Conservation (phyloP, 2,329 filamentous ascomycete genomes). For the Penicillium sp. region DNA sequence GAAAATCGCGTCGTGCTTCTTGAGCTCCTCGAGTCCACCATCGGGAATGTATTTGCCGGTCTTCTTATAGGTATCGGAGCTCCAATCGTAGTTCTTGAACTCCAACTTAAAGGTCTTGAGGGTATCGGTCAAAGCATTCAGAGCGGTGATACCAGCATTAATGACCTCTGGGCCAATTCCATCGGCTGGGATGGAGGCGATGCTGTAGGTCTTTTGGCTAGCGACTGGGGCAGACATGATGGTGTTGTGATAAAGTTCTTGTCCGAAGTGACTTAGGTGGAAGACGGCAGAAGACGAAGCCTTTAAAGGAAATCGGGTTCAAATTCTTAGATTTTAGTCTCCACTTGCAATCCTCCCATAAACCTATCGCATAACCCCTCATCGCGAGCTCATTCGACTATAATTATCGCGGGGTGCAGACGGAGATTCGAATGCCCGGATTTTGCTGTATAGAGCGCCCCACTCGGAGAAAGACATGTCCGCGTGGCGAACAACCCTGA, state of each 20-base stretch:
- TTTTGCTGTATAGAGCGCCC: background rate
- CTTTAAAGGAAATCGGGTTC: background rate
- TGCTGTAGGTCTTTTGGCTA: constrained; percentile 42
- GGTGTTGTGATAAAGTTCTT: background rate
- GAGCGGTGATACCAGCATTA: constrained; percentile 60
- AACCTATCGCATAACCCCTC: constrained; percentile 7
- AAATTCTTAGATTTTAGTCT: background rate
- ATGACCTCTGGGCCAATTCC: constrained; percentile 70
- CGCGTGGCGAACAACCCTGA: constrained; percentile 1
- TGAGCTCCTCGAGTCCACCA: constrained; percentile 58
- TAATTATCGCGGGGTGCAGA: constrained; percentile 4
- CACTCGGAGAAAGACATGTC: constrained; percentile 21
- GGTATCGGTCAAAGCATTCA: constrained; percentile 47
- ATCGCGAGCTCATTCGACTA: constrained; percentile 6
- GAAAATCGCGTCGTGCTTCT: constrained; percentile 63
- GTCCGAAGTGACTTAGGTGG: background rate
- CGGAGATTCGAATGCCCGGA: constrained; percentile 14
- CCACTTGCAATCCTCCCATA: background rate
- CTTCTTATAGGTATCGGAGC: constrained; percentile 64
- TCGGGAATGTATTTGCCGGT: constrained; percentile 65
- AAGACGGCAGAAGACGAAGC: background rate
- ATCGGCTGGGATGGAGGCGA: constrained; percentile 68
- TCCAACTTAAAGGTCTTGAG: constrained; percentile 59
- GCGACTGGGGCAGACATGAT: constrained; percentile 21
- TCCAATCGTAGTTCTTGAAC: constrained; percentile 67